Evolutionary conservation across 225 moss, liverwort and hornwort species (phyloP).

Genomic region (Lunularia cruciata): DNA sequence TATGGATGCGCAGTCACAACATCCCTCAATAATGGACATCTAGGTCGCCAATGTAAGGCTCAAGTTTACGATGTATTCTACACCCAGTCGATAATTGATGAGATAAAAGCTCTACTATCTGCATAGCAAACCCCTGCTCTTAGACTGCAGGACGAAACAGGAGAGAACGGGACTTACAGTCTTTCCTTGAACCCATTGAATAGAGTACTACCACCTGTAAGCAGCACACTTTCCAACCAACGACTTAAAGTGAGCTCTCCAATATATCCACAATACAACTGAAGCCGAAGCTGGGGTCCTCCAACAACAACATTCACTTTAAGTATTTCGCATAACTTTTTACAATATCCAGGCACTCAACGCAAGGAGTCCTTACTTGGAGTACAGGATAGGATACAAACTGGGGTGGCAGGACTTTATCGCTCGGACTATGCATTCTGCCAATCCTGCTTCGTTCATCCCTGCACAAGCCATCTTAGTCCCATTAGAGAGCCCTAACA

Average conservation of each 20-base stretch:
- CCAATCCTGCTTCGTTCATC: conserved; percentile 97
- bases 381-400: conserved; percentile 77
- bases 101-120: no score
- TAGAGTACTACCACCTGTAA: conserved; percentile 88
- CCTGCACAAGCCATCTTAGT: conserved; percentile 44
- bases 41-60: no score
- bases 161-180: conserved; percentile 52
- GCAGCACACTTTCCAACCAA: conserved; percentile 58
- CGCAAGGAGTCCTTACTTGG: conserved; percentile 47
- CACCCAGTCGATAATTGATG: no score
- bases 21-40: no score
- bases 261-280: not conserved
- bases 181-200: conserved; percentile 87
- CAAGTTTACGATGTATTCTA: no score
- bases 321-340: not conserved
- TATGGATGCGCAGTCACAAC: no score
- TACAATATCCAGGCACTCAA: not conserved
- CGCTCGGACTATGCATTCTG: conserved; percentile 91
- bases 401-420: conserved; percentile 68
- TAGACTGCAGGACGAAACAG: no score
- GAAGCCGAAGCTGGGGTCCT: not conserved
- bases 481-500: not conserved
- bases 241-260: not conserved
- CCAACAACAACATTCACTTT: not conserved
- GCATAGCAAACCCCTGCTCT: no score